Percentiles rank a stretch among this genome's conserved stretches.
Conservation (phyloP, 352 stramenopile species). For the Elongisporangium undulatum region DNA sequence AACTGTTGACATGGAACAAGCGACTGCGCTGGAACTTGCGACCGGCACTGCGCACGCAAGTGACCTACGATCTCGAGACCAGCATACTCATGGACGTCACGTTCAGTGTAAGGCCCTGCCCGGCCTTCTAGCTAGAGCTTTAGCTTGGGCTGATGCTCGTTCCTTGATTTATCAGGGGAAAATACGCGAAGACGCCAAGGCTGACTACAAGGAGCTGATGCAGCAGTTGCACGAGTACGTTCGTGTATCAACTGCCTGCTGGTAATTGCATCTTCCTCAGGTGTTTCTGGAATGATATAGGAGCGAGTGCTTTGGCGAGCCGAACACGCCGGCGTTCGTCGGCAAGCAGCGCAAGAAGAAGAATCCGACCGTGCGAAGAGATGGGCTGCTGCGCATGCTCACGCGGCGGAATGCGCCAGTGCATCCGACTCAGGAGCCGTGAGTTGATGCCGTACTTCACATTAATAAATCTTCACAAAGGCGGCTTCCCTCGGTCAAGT, state of each 20-base stretch:
- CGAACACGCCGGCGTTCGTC: constrained; percentile 33
- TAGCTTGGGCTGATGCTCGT: neutral
- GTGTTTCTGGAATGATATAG: constrained; percentile 13
- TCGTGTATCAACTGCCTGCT: neutral
- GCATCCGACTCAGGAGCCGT: constrained; percentile 33
- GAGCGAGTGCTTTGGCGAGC: constrained; percentile 48
- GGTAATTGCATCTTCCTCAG: neutral
- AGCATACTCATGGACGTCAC: constrained; percentile 45
- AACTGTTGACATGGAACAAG: constrained; percentile 3
- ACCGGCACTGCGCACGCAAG: constrained; percentile 39
- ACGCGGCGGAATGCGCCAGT: constrained; percentile 36
- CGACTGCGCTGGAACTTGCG: constrained; percentile 35
- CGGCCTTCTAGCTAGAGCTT: neutral
- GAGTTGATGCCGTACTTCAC: neutral
- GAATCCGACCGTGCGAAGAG: constrained; percentile 13
- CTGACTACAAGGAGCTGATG: constrained; percentile 36
- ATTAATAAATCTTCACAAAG: neutral
- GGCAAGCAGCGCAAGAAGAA: constrained; percentile 31
- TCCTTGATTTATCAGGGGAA: constrained; percentile 19
- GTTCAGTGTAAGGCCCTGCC: constrained; percentile 38
- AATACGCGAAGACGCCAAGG: constrained; percentile 19
- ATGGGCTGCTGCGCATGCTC: constrained; percentile 23
- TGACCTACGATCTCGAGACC: constrained; percentile 60
- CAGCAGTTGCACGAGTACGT: constrained; percentile 38
- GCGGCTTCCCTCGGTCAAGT: neutral